Conservation (phyloP, 768 basidiomycete species). For the Serendipita indica region DNA sequence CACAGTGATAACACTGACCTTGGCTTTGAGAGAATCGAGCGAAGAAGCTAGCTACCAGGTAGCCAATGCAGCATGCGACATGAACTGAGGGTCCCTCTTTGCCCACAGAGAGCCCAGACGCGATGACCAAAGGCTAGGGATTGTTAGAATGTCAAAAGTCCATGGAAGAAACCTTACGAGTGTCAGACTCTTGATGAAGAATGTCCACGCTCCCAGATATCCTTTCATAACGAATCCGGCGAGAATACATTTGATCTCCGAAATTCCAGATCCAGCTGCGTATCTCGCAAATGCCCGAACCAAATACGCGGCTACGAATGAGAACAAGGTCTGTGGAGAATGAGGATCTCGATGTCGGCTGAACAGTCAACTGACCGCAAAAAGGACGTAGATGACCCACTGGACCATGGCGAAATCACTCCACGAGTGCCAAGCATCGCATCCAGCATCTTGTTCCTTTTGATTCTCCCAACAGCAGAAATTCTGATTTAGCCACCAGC, state of each 20-base stretch:
- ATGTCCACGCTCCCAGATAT: conserved; percentile 77
- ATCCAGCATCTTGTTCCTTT: conserved; percentile 58
- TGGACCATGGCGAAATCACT: conserved; percentile 50
- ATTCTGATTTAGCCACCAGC: conserved; percentile 97
- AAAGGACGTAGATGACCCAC: conserved; percentile 76
- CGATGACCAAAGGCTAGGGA: conserved; percentile 81
- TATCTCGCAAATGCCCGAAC: conserved; percentile 83
- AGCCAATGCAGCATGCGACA: conserved; percentile 88
- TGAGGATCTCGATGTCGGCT: conserved; percentile 5
- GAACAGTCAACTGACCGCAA: conserved; percentile 43
- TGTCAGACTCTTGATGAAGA: conserved; percentile 86
- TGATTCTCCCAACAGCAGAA: conserved; percentile 99
- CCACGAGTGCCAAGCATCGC: conserved; percentile 90
- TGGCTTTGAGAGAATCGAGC: conserved; percentile 72
- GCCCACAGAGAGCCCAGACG: conserved; percentile 90
- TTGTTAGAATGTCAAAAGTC: background rate
- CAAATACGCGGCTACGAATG: conserved; percentile 76
- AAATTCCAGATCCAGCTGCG: conserved; percentile 95
- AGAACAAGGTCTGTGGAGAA: conserved; percentile 48
- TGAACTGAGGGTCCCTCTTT: conserved; percentile 99
- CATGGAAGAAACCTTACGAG: conserved; percentile 40
- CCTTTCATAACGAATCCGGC: conserved; percentile 97
- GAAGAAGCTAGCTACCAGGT: conserved; percentile 76
- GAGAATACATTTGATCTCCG: conserved; percentile 96
- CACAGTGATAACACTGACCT: conserved; percentile 34